phyloP scores from a whole-genome alignment of 495 filamentous ascomycete genomes.

The Sporormia fimetaria region DNA sequence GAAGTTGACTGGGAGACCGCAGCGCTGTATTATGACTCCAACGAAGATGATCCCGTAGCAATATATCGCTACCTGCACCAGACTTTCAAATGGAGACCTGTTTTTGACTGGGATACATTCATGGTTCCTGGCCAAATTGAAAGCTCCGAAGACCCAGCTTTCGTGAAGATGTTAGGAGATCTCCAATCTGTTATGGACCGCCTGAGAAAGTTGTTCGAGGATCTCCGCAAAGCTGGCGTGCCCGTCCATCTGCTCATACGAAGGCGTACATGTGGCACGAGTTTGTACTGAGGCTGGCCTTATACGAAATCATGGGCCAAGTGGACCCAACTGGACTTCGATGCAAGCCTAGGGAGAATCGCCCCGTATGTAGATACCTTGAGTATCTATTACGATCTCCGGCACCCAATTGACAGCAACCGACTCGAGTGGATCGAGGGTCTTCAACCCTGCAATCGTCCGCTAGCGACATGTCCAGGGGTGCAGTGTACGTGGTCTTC shows the following conservation, averaged over 20 bases:
- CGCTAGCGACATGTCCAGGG: neutral
- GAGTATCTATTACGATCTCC: constrained; percentile 16
- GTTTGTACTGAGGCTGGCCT: constrained; percentile 17
- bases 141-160: neutral
- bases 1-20: neutral
- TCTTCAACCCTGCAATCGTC: neutral
- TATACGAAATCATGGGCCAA: constrained; percentile 1
- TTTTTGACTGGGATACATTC: constrained; percentile 19
- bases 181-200: neutral
- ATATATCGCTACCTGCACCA: constrained; percentile 7
- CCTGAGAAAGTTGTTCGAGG: constrained; percentile 1
- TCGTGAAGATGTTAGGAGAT: neutral
- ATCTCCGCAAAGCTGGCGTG: constrained; percentile 2
- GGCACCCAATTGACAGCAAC: constrained; percentile 2
- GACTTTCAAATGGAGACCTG: constrained; percentile 17
- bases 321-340: constrained; percentile 3
- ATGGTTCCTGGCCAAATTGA: constrained; percentile 4
- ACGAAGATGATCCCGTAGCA: neutral
- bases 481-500: neutral
- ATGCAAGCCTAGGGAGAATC: constrained; percentile 6
- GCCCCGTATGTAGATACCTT: constrained; percentile 7
- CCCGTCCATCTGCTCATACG: constrained; percentile 15
- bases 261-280: neutral
- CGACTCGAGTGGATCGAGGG: constrained; percentile 2
- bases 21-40: neutral